Base-by-base conservation (phyloP, 305 asterid genomes). In the Fraxinus floribunda region DNA sequence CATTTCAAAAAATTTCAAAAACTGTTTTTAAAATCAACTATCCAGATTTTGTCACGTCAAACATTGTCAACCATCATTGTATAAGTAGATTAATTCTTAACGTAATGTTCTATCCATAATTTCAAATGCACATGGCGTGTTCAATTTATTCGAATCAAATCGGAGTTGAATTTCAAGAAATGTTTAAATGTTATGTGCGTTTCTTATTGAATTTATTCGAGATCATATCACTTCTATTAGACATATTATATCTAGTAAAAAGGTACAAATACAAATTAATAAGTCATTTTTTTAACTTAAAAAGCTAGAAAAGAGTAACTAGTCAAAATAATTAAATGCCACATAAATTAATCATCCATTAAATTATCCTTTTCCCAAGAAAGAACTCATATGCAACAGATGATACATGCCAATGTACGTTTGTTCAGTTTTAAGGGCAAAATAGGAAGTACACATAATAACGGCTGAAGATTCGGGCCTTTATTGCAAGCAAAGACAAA, bases 381-480 rank as follows among this genome's bases (percentile, higher is more conserved):
- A 49, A 49, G 18, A 49, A 13, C 60, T 3, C 60, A 49, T 49
- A 15, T 24, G 60, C 60, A 49, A 49, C 60, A 49, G 60, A 49
- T 3, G 60, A 46, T 46, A 13, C 18, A 49, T 49, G 18, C 18
- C 4, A 13, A 49, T 49, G 60, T 3, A 3, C 16, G 18, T 9
- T 2, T 24, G 29, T 22, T 4, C 1, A 64, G 5, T 3, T 22
- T 24, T 22, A 26, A 32, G 35, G 35, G 73, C 35, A 64, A 10
- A 22, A 24, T 22, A 9, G 5, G 73, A 26, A 64, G 34, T 22
- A 64, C 3, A 3, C 34, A 20, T 30, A 62, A 64, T 64, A 22
- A 64, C 73, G 73, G 35, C 16, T 24, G 73, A 64, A 64, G 73
- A 64, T 64, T 64, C 73, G 35, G 34, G n/a, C 73, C 73, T 64